Base-by-base conservation (phyloP, 1,139 yeast genomes). In the Entelexis sorbosivorans region DNA sequence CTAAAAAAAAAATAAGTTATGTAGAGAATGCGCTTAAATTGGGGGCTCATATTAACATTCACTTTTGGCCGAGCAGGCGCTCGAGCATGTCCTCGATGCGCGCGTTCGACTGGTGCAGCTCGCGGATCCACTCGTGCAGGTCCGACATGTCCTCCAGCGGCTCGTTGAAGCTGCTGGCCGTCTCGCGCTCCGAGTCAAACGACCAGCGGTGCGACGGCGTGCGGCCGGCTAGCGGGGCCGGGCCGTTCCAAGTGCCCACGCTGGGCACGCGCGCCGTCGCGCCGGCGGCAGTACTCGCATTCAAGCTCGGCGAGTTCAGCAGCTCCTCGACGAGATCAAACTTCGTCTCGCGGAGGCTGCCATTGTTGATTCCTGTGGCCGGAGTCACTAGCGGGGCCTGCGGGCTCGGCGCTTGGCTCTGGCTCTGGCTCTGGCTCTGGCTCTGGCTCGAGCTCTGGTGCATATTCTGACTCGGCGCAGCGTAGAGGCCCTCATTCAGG, bases 271-370 rank as follows among this genome's bases (percentile, higher is more conserved):
- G 36, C 28, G 20, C 26, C 29, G 28, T 7, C 10, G 38, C 28
- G 19, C 35, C 45, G 10, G 45, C 45, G 28, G 29, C 44, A 2
- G 48, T 11, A 20, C 44, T 32, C 8, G 47, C 43, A 3, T 38
- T 45, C 22, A 28, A 24, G 28, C 22, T 28, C 9, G 53, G 49
- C 24, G 49, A 28, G 29, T 43, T 47, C 11, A 53, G 44, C 20
- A 53, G 52, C n/a, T 38, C 52, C 38, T 53, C 56, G 10, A 53
- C 56, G 13, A 53, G 49, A 3, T 53, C 53, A 34, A 53, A 53
- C 29, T 48, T 51, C 14, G 54, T 42, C 22, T 53, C 54, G 26
- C 52, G 42, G 11, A 49, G 20, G 29, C 52, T 47, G 16, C 53
- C 48, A 8, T 38, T 34, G 33, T 48, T 35, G 14, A 50, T 47